phyloP scores from a whole-genome alignment of 352 stramenopile genomes.

The Pythium folliculosum region DNA sequence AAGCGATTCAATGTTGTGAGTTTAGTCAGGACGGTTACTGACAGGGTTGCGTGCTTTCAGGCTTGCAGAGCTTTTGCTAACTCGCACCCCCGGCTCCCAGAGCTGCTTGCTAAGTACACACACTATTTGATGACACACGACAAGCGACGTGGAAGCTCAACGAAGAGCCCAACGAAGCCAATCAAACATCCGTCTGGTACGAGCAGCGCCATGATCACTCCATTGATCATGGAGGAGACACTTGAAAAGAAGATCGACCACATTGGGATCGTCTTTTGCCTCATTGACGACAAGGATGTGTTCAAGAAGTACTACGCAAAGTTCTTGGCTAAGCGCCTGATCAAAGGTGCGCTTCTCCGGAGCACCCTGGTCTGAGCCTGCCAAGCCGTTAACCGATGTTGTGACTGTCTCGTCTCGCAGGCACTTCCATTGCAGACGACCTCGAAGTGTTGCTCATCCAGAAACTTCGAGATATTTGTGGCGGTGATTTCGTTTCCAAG shows the following conservation, averaged over 20 bases:
- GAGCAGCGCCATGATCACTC: constrained; percentile 19
- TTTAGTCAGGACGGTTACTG: not conserved
- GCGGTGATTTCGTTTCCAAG: constrained; percentile 87
- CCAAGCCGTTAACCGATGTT: not conserved
- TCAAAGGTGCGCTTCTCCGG: constrained; percentile 58
- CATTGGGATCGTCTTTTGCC: constrained; percentile 81
- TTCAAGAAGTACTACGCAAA: constrained; percentile 91
- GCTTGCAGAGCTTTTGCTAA: constrained; percentile 86
- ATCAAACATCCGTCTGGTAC: not conserved
- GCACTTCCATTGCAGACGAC: constrained; percentile 71
- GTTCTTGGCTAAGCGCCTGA: constrained; percentile 79
- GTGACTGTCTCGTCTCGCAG: constrained; percentile 17
- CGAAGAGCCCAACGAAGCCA: constrained; percentile 25
- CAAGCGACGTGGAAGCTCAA: constrained; percentile 33
- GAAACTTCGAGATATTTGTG: constrained; percentile 85
- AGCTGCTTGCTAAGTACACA: constrained; percentile 83
- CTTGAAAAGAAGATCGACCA: constrained; percentile 83
- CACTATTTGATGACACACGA: constrained; percentile 86
- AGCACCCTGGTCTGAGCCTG: not conserved
- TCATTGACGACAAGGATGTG: constrained; percentile 89
- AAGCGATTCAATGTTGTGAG: not conserved
- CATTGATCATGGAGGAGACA: constrained; percentile 48
- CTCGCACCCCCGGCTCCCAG: constrained; percentile 73
- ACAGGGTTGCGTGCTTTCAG: constrained; percentile 27
- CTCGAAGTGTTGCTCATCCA: constrained; percentile 80